Base-by-base conservation (phyloP, 2,329 filamentous ascomycete species). In the Aspergillus sergii region DNA sequence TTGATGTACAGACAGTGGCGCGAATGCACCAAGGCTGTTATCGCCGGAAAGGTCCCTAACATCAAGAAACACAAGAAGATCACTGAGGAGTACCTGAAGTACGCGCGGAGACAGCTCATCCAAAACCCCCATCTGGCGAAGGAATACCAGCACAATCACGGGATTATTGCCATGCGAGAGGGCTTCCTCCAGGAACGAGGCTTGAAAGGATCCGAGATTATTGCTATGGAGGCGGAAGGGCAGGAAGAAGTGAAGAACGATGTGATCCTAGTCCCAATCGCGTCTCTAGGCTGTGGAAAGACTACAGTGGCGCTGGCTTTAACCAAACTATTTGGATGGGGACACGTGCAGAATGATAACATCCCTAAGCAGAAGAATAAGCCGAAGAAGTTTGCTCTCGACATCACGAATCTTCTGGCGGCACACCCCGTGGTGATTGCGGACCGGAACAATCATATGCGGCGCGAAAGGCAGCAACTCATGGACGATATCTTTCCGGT, bases 1-100 rank as follows among this genome's bases (percentile, higher is more conserved):
- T 82, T 99, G 64, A 96, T 99, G 93, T 99, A 98, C 80, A 89
- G 95, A 28, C 95, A 99, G 81, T 99, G 95, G 95, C 89, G 95
- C 66, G 95, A 99, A 80, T 96, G 92, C 75, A 99, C 95, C 48
- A 98, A 97, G 77, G 86, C 92, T 6, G 79, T 98, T 62, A 97
- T 99, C 69, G 74, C 85, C 1, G 91, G 91, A 16, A 91, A 87
- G 70, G 80, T 87, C 45, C 92, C 94, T 12, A 91, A 85, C 68
- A 91, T 87, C 81, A 94, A 88, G 81, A 98, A 98, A 78, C 95
- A 99, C 77, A 81, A 87, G 69, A 87, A 89, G 68, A 95, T 99
- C 69, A 99, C 95, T 0, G 89, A 96, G 73, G 91, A 97, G 74
- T 99, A 99, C 74, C 83, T 99, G 8, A 76, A 88, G 12, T 99